Percentiles rank a stretch among this genome's conserved stretches.
phyloP scores from a whole-genome alignment of 495 filamentous ascomycete genomes.

The Neurospora pannonica region DNA sequence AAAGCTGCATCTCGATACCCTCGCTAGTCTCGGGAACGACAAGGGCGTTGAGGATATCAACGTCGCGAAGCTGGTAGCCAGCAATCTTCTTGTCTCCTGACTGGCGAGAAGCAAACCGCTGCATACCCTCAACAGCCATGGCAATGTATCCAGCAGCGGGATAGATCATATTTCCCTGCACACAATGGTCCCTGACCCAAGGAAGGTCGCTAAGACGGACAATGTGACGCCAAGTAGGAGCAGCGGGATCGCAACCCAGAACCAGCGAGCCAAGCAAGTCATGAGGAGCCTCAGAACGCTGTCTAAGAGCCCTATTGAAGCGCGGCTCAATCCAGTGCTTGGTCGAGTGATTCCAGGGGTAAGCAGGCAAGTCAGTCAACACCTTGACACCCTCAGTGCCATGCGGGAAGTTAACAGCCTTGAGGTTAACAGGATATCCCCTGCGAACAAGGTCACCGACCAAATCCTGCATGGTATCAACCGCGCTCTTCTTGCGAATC shows the following conservation, averaged over 20 bases:
- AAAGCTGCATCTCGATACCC: constrained; percentile 31
- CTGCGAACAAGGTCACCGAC: constrained; percentile 21
- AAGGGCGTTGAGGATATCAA: constrained; percentile 32
- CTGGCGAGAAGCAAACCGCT: constrained; percentile 5
- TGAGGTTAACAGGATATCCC: constrained; percentile 34
- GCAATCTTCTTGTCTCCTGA: background rate
- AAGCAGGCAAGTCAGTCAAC: constrained; percentile 28
- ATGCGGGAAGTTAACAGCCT: constrained; percentile 23
- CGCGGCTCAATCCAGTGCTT: constrained; percentile 37
- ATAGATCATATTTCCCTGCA: constrained; percentile 35
- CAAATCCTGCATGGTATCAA: constrained; percentile 21
- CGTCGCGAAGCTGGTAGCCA: constrained; percentile 30
- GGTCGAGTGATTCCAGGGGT: constrained; percentile 37
- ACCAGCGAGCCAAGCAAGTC: constrained; percentile 40
- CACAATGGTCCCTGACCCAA: constrained; percentile 39
- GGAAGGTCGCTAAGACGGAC: constrained; percentile 32
- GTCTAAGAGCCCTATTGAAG: constrained; percentile 30
- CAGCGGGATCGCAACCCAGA: constrained; percentile 18
- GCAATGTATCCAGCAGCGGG: constrained; percentile 44
- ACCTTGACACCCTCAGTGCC: constrained; percentile 22
- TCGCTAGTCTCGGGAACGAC: constrained; percentile 29
- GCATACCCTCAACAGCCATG: constrained; percentile 41
- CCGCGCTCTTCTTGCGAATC: constrained; percentile 22
- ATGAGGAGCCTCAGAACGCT: constrained; percentile 24
- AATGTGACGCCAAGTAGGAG: constrained; percentile 34